Percentiles rank a stretch among this genome's conserved stretches.
Conservation (phyloP, 805 yeast genomes). For the Saturnispora galanensis region DNA sequence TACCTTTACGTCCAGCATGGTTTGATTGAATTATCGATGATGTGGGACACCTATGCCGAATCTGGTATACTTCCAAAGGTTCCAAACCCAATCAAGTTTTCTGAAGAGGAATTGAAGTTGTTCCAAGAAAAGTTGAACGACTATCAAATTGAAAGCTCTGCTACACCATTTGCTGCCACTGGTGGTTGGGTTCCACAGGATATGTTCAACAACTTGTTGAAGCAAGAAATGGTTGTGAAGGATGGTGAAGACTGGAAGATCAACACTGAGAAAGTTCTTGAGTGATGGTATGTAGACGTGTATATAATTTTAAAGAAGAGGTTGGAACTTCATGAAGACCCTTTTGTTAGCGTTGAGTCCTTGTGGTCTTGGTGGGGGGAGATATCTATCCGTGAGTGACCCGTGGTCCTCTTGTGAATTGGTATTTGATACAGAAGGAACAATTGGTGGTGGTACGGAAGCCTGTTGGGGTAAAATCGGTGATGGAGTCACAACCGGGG, state of each 20-base stretch:
- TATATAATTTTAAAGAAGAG: constrained; percentile 15
- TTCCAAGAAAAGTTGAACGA: constrained; percentile 50
- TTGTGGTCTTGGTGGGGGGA: constrained; percentile 13
- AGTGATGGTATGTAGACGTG: constrained; percentile 1
- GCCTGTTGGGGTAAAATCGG: not conserved
- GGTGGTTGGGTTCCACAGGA: constrained; percentile 96
- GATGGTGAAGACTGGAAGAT: constrained; percentile 38
- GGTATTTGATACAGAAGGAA: not conserved
- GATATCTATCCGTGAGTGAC: constrained; percentile 10
- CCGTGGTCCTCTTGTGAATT: not conserved
- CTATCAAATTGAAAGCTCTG: constrained; percentile 58
- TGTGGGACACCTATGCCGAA: constrained; percentile 59
- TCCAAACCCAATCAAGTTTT: constrained; percentile 52
- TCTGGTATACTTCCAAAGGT: constrained; percentile 41
- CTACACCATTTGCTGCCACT: constrained; percentile 79
- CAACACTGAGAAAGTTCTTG: constrained; percentile 22
- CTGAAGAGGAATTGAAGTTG: constrained; percentile 47
- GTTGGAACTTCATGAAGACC: constrained; percentile 23
- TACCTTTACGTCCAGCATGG: constrained; percentile 57
- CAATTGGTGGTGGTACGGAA: not conserved
- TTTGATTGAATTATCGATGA: constrained; percentile 51
- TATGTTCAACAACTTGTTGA: constrained; percentile 63
- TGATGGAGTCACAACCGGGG: not conserved
- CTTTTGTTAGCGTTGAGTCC: constrained; percentile 7
- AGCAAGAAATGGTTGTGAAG: constrained; percentile 58